Evolutionary conservation across 306 rosid genomes (phyloP).

Genomic region (Pyrus communis): DNA sequence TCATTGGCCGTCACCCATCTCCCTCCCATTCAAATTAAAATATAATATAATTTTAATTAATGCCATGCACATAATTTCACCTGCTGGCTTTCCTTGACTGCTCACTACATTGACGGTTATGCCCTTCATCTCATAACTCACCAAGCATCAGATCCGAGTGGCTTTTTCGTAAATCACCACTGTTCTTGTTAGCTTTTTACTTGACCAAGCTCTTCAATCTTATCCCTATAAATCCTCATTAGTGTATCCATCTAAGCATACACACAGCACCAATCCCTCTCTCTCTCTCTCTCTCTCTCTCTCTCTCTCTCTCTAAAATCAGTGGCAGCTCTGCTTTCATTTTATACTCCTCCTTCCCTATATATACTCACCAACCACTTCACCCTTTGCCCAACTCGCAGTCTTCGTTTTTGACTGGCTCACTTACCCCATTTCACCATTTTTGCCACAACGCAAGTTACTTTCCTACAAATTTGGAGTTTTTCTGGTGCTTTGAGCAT

Average conservation of each 20-base stretch:
- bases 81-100: neutral
- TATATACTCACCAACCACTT: neutral
- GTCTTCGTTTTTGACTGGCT: neutral
- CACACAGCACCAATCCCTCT: neutral
- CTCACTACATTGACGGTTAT: neutral
- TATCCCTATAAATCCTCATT: neutral
- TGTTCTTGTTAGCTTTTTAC: neutral
- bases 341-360: neutral
- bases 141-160: neutral
- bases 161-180: neutral
- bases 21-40: neutral
- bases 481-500: neutral
- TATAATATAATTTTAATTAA: neutral
- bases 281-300: neutral
- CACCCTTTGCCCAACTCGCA: neutral
- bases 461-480: neutral
- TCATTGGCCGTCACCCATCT: neutral
- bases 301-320: neutral
- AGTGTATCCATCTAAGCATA: neutral
- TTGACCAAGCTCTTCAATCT: neutral
- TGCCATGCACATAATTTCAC: neutral
- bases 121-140: neutral
- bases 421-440: neutral
- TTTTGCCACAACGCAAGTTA: neutral
- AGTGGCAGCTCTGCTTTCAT: neutral